Base-by-base conservation (phyloP, 768 basidiomycete species). In the Tricholomella constricta region DNA sequence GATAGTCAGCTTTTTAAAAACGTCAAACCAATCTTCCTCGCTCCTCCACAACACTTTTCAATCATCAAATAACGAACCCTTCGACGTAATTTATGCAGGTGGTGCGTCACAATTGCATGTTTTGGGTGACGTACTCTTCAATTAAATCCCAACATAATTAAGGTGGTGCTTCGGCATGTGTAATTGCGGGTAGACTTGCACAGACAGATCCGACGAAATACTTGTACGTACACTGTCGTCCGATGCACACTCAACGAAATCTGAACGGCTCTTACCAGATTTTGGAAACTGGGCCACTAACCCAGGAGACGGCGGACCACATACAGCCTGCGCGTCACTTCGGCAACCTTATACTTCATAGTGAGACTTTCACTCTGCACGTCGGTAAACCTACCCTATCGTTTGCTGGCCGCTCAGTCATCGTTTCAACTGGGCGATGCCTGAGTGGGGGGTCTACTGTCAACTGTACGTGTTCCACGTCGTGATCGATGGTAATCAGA, bases 401-500 rank as follows among this genome's bases (percentile, higher is more conserved):
- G 6, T 48, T 74, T 26, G 72, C 62, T 14, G 79, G 77, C 4
- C 82, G 86, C 3, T 59, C 69, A 4, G 60, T 70, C 4, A 42
- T 80, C 32, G 72, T 83, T 4, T 72, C 75, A 0, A 62, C 69
- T 23, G 85, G 80, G 0, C 72, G 78, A 47, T 78, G 75, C 36
- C 59, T 89, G 5, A 86, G 86, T 3, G 86, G 86, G 5, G 85
- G 85, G 0, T 85, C 84, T 0, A 69, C 72, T 47, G 76, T 87
- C 15, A 88, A 86, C 57, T 82, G 84, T 84, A 42, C 45, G 76
- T 61, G 3, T 49, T 25, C 31, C 26, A 22, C 17, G 19, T 23
- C 15, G 26, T 22, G 1, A 27, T 32, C 10, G 11, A 37, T 6
- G 6, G 6, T 1, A 11, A 32, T 38, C 3, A 10, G 12, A 11